These are phyloP conservation scores for Periconia sp. DNA, from an alignment of 2,329 filamentous ascomycete genomes.

Conservation along the genomic window DNA sequence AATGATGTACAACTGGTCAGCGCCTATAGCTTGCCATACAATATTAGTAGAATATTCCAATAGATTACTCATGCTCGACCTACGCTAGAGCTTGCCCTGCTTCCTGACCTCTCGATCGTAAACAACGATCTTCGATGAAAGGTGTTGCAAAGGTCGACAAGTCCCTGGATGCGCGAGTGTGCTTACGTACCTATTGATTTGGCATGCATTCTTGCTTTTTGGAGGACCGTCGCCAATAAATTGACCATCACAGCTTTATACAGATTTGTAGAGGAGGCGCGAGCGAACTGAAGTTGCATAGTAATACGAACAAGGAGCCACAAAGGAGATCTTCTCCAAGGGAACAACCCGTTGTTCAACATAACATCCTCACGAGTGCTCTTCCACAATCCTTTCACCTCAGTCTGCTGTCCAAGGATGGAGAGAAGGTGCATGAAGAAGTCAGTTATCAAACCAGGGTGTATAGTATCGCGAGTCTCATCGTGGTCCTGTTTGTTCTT, in stretches of 20 bases:
- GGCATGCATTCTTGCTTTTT: background rate
- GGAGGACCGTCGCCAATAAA: constrained; percentile 49
- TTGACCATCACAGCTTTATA: constrained; percentile 59
- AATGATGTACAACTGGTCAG: constrained; percentile 11
- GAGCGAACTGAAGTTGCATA: constrained; percentile 44
- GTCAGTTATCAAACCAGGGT: constrained; percentile 57
- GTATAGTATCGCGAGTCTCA: constrained; percentile 53
- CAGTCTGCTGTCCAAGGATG: constrained; percentile 37
- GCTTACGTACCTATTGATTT: constrained; percentile 6
- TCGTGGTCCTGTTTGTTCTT: constrained; percentile 44
- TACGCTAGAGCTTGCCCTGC: no score
- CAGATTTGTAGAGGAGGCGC: constrained; percentile 21
- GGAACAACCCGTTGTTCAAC: constrained; percentile 41
- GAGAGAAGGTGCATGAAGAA: constrained; percentile 47
- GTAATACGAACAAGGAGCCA: constrained; percentile 60
- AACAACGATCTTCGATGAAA: no score
- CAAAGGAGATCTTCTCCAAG: constrained; percentile 56
- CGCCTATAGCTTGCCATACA: no score
- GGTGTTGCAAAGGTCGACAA: no score
- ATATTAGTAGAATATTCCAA: no score
- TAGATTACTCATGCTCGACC: no score
- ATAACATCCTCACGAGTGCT: constrained; percentile 58
- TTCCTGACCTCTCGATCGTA: no score
- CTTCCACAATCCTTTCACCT: constrained; percentile 47
- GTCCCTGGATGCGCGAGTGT: no score